Evolutionary conservation across 2,329 filamentous ascomycete species (phyloP).

Genomic region (Colletotrichum phormii): DNA sequence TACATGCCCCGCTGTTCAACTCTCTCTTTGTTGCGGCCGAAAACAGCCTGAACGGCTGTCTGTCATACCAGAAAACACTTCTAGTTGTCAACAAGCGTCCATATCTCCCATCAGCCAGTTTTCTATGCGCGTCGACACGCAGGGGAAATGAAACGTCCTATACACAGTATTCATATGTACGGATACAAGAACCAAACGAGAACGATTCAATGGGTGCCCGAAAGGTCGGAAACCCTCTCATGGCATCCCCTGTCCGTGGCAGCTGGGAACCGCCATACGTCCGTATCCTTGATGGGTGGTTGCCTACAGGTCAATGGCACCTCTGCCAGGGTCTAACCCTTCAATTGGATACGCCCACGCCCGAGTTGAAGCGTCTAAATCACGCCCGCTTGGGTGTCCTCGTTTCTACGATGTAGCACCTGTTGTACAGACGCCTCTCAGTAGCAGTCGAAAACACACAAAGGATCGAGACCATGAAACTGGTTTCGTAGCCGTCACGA

Average conservation of each 20-base stretch:
- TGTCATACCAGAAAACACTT: neutral
- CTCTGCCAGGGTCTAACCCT: constrained; percentile 22
- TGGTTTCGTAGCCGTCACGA: neutral
- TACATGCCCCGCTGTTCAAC: neutral
- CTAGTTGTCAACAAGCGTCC: neutral
- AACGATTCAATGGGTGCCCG: constrained; percentile 21
- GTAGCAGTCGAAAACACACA: neutral
- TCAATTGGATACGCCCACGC: constrained; percentile 6
- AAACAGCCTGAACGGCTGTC: neutral
- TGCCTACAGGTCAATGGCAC: constrained; percentile 32
- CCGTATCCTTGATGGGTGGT: constrained; percentile 27
- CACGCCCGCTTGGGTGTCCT: neutral
- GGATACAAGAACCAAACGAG: constrained; percentile 11
- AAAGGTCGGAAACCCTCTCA: constrained; percentile 27
- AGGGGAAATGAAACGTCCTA: neutral
- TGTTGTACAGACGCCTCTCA: neutral
- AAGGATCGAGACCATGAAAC: neutral
- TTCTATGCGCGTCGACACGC: neutral
- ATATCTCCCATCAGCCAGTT: neutral
- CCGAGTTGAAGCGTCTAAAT: neutral
- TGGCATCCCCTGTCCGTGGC: constrained; percentile 28
- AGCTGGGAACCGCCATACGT: constrained; percentile 31
- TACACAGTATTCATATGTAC: neutral
- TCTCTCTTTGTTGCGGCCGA: neutral
- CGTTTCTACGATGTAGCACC: neutral